phyloP scores from a whole-genome alignment of 345 rosid species.

The Clausena lansium region DNA sequence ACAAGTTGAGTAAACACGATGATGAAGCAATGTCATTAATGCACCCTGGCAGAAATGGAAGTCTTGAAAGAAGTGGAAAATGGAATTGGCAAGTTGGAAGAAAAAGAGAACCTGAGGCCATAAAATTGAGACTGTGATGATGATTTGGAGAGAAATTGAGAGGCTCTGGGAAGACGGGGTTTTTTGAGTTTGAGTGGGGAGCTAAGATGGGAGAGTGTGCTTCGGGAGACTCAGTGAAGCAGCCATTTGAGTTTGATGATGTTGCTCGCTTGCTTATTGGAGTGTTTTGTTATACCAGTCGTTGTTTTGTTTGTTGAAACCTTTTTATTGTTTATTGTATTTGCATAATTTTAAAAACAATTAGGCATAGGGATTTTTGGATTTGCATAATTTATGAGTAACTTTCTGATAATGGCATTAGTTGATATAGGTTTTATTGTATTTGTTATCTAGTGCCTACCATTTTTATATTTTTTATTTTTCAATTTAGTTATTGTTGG shows the following conservation, averaged over 20 bases:
- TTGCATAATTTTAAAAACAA: no score
- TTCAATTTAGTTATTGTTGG: neutral
- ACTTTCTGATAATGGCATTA: neutral
- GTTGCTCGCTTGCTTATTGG: neutral
- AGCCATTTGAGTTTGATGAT: constrained; percentile 33
- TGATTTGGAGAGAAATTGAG: constrained; percentile 41
- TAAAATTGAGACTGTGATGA: constrained; percentile 62
- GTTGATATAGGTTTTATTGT: neutral
- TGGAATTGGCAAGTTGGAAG: constrained; percentile 34
- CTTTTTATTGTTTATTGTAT: no score
- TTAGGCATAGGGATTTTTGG: neutral
- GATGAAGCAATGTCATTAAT: constrained; percentile 24
- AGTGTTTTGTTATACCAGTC: neutral
- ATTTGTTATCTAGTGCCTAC: neutral
- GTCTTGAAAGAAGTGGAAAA: constrained; percentile 35
- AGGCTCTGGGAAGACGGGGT: constrained; percentile 25
- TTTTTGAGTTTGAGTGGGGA: constrained; percentile 35
- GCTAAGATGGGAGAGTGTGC: constrained; percentile 27
- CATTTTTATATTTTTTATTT: neutral
- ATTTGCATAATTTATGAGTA: no score
- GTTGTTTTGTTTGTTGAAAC: neutral
- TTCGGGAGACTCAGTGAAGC: constrained; percentile 44
- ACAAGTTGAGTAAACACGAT: neutral
- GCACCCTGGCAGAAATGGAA: constrained; percentile 77
- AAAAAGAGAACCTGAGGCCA: constrained; percentile 56